phyloP scores from a whole-genome alignment of 2,329 filamentous ascomycete species.

The Fusarium sororula region DNA sequence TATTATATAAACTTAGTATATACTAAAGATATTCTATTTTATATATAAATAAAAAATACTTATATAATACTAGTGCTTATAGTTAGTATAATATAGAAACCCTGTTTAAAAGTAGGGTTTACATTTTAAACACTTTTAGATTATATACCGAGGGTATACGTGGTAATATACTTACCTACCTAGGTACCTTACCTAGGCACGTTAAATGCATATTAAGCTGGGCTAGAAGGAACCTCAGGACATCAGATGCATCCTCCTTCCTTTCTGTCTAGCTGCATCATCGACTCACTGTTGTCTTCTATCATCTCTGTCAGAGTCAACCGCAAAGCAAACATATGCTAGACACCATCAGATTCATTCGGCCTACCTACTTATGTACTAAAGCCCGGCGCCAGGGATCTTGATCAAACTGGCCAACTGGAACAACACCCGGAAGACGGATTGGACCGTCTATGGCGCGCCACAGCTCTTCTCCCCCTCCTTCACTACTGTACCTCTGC shows the following conservation, averaged over 20 bases:
- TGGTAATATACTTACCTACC: too few relatives aligned
- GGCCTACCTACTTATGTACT: conserved; percentile 15
- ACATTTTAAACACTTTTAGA: too few relatives aligned
- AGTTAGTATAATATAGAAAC: too few relatives aligned
- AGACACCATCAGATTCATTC: conserved; percentile 20
- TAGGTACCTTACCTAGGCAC: neutral
- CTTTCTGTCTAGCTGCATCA: conserved; percentile 8
- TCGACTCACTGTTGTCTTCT: conserved; percentile 6
- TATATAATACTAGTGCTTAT: too few relatives aligned
- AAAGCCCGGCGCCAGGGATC: conserved; percentile 36
- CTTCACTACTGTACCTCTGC: conserved; percentile 1
- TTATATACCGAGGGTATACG: too few relatives aligned
- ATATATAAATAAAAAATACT: too few relatives aligned
- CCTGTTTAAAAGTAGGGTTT: too few relatives aligned
- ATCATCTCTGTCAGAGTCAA: neutral
- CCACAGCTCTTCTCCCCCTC: conserved; percentile 17
- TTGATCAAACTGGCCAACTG: conserved; percentile 54
- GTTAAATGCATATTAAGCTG: neutral
- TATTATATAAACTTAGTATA: too few relatives aligned
- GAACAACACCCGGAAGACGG: conserved; percentile 52
- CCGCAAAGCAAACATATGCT: neutral
- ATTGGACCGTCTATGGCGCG: conserved; percentile 46
- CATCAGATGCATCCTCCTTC: conserved; percentile 6
- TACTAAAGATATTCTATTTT: too few relatives aligned
- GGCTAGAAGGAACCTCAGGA: conserved; percentile 13